Percentiles rank a stretch among this genome's conserved stretches.
Evolutionary conservation across 306 rosid species (phyloP).

Genomic region (Pyrus bretschneideri): DNA sequence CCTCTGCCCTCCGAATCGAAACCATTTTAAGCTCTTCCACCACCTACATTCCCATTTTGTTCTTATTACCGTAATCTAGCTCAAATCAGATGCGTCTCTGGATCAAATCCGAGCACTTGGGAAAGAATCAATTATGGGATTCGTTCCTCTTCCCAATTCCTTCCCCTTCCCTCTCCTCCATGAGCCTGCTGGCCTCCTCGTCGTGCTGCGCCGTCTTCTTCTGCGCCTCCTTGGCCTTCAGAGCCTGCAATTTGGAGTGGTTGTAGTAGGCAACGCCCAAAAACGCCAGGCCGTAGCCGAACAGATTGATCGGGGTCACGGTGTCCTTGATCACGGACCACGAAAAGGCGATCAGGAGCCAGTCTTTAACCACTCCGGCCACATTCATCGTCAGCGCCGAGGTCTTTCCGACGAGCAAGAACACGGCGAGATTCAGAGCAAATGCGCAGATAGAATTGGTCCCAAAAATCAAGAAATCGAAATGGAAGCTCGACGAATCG

Average conservation of each 20-base stretch:
- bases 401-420: constrained; percentile 77
- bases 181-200: constrained; percentile 63
- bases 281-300: constrained; percentile 77
- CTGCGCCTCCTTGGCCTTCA: constrained; percentile 80
- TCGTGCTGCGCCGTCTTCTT: constrained; percentile 55
- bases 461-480: constrained; percentile 58
- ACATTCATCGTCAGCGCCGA: constrained; percentile 90
- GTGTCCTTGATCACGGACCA: constrained; percentile 92
- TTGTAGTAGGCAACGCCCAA: constrained; percentile 79
- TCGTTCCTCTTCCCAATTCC: constrained; percentile 49
- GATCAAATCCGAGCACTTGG: neutral
- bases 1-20: constrained; percentile 5
- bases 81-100: constrained; percentile 5
- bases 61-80: constrained; percentile 25
- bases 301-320: constrained; percentile 68
- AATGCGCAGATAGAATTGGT: constrained; percentile 77
- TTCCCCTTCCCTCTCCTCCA: constrained; percentile 61
- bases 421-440: constrained; percentile 75
- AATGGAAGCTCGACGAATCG: constrained; percentile 51
- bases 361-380: constrained; percentile 87
- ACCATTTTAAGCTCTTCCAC: constrained; percentile 9
- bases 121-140: constrained; percentile 28
- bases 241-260: constrained; percentile 68
- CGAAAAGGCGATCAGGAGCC: constrained; percentile 77
- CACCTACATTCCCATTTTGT: constrained; percentile 4